Base-by-base conservation (phyloP, 2,329 filamentous ascomycete genomes). In the Plectosphaerella cucumerina region DNA sequence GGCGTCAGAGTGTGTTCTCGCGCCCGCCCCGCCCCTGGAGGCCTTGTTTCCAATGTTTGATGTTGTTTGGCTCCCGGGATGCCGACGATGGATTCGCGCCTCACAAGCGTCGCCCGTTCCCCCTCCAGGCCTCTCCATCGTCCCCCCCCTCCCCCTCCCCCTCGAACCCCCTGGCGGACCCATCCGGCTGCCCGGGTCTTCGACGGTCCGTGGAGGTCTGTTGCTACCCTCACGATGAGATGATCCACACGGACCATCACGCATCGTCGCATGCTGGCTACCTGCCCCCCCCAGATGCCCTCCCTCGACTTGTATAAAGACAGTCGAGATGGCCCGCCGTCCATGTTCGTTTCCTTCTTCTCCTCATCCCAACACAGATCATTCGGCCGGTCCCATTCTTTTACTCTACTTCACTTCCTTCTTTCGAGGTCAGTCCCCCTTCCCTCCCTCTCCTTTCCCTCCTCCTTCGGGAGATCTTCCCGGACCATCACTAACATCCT, bases 401-500 rank as follows among this genome's bases (percentile, higher is more conserved):
- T 66, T 50, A 53, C 58, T 68, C 69, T 69, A 70, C 70, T 62
- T 69, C 69, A 22, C 70, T 71, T 73, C 70, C 66, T 70, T 74
- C 65, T 71, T 67, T 67, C 71, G 72, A 76, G 73, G 73, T 74
- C 62, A 65, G 68, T 39, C 37, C 18, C 15, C 33, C 35, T 43
- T 23, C 22, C 41, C 49, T 22, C 43, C 23, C 39, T 35, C 22
- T n/a, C n/a, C n/a, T n/a, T n/a, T n/a, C n/a, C n/a, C n/a, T n/a
- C n/a, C n/a, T n/a, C n/a, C n/a, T n/a, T n/a, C n/a, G n/a, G n/a
- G n/a, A n/a, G n/a, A n/a, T 47, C 37, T 26, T 44, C 47, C 14
- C 49, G 14, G 47, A 42, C 18, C 10, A 4, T 14, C 33, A 50
- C 61, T 64, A 58, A 65, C 59, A 52, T 51, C 41, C 21, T 46